phyloP scores from a whole-genome alignment of 148 eudicot genomes.

The Heliosperma pusillum region DNA sequence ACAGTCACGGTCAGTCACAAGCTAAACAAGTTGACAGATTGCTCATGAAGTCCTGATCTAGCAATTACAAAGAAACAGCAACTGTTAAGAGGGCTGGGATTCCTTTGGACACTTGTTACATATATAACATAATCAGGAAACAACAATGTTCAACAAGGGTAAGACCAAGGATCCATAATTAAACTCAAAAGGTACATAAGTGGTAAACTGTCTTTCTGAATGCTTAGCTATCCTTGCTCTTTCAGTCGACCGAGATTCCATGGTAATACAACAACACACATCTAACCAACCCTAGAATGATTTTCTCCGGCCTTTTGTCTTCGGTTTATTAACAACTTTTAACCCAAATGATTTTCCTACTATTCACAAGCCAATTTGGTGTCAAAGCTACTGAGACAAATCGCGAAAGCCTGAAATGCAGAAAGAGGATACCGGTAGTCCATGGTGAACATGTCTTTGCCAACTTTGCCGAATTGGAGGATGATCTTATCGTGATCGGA shows the following conservation, averaged over 20 bases:
- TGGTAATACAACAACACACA: slow-evolving; percentile 16
- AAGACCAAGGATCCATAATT: slow-evolving; percentile 4
- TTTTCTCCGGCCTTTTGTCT: neutral
- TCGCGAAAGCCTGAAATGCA: slow-evolving; percentile 48
- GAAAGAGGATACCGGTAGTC: slow-evolving; percentile 49
- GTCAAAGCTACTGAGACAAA: slow-evolving; percentile 48
- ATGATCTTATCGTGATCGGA: slow-evolving; percentile 43
- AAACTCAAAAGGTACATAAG: slow-evolving; percentile 4
- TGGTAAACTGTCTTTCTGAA: neutral
- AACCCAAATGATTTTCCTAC: slow-evolving; percentile 18
- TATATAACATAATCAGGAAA: neutral
- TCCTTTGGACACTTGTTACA: slow-evolving; percentile 17
- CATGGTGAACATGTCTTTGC: slow-evolving; percentile 50
- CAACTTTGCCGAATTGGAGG: slow-evolving; percentile 45
- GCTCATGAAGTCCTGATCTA: too few species aligned
- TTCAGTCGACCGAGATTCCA: slow-evolving; percentile 1
- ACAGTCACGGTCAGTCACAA: too few species aligned
- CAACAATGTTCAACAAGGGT: slow-evolving; percentile 14
- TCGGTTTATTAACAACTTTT: neutral
- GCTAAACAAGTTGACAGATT: too few species aligned
- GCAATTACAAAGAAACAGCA: too few species aligned
- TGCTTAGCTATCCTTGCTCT: slow-evolving; percentile 6
- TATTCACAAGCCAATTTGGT: slow-evolving; percentile 53
- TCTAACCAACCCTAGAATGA: neutral
- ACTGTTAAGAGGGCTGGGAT: too few species aligned